Evolutionary conservation across 1,284 basidiomycete genomes (phyloP).

Genomic region (Cystobasidiaceae sp.): DNA sequence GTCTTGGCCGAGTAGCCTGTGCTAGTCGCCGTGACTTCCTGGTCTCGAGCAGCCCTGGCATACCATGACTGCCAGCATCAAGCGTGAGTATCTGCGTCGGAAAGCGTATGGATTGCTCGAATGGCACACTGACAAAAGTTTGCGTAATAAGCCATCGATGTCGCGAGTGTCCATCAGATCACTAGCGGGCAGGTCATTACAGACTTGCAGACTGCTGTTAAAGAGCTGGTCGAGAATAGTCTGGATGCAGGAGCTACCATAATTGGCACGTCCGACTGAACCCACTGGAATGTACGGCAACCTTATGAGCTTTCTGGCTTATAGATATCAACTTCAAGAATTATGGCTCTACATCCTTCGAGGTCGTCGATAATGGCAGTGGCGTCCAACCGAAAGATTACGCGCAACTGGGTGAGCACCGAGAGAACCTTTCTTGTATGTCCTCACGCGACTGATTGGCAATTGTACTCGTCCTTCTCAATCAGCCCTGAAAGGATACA

Average conservation of each 20-base stretch:
- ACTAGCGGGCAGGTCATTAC: conserved; percentile 93
- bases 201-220: conserved; percentile 85
- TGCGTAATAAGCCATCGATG: conserved; percentile 75
- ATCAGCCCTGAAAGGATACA: conserved; percentile 82
- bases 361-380: conserved; percentile 87
- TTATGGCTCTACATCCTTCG: conserved; percentile 75
- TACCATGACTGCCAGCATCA: conserved; percentile 9
- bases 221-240: conserved; percentile 95
- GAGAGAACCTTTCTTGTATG: too few relatives aligned
- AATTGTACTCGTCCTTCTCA: not conserved
- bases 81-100: too few relatives aligned
- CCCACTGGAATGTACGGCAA: too few relatives aligned
- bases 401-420: conserved; percentile 67
- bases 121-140: too few relatives aligned
- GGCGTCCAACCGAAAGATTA: conserved; percentile 77
- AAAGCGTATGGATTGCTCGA: too few relatives aligned
- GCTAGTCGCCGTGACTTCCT: too few relatives aligned
- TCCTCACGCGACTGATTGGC: not conserved
- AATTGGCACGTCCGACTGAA: too few relatives aligned
- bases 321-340: conserved; percentile 87
- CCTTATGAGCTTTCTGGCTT: too few relatives aligned
- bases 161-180: conserved; percentile 70
- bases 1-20: too few relatives aligned
- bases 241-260: conserved; percentile 84
- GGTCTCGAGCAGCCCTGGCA: too few relatives aligned